Conservation (phyloP, 1,284 basidiomycete species). For the Boletus hoseneyae region DNA sequence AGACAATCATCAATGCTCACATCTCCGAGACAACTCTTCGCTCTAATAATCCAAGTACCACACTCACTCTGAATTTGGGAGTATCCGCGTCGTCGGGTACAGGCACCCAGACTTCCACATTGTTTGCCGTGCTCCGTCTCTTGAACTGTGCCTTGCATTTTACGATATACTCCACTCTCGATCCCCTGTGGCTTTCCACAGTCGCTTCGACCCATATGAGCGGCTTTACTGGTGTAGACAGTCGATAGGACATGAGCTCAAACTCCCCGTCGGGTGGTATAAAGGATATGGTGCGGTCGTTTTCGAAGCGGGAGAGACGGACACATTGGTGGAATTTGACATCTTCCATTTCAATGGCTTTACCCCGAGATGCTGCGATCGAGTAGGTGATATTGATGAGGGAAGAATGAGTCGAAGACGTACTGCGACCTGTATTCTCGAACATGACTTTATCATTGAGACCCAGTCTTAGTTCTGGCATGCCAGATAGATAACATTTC, state of each 20-base stretch:
- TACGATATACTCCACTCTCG: slow-evolving; percentile 96
- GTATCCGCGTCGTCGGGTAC: slow-evolving; percentile 99
- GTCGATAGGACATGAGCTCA: slow-evolving; percentile 96
- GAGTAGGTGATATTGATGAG: not conserved
- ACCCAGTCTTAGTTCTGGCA: slow-evolving; percentile 95
- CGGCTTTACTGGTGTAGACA: slow-evolving; percentile 96
- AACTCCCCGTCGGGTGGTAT: slow-evolving; percentile 99
- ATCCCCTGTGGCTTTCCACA: slow-evolving; percentile 92
- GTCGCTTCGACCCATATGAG: slow-evolving; percentile 98
- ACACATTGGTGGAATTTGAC: slow-evolving; percentile 99
- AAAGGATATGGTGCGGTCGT: slow-evolving; percentile 98
- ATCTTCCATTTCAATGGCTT: slow-evolving; percentile 99
- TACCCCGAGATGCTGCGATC: slow-evolving; percentile 81
- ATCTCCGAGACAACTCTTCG: not conserved
- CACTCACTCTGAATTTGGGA: slow-evolving; percentile 88
- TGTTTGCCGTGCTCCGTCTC: slow-evolving; percentile 93
- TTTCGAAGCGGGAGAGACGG: slow-evolving; percentile 98
- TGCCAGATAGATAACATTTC: slow-evolving; percentile 99
- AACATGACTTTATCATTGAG: slow-evolving; percentile 99
- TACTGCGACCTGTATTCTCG: slow-evolving; percentile 92
- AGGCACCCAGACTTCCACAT: slow-evolving; percentile 97
- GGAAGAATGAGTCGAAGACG: slow-evolving; percentile 30
- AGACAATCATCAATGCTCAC: not conserved
- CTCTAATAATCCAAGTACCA: not conserved
- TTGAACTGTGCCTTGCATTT: slow-evolving; percentile 99